Evolutionary conservation across 1,284 basidiomycete genomes (phyloP).

Genomic region (Irpex lacteus): DNA sequence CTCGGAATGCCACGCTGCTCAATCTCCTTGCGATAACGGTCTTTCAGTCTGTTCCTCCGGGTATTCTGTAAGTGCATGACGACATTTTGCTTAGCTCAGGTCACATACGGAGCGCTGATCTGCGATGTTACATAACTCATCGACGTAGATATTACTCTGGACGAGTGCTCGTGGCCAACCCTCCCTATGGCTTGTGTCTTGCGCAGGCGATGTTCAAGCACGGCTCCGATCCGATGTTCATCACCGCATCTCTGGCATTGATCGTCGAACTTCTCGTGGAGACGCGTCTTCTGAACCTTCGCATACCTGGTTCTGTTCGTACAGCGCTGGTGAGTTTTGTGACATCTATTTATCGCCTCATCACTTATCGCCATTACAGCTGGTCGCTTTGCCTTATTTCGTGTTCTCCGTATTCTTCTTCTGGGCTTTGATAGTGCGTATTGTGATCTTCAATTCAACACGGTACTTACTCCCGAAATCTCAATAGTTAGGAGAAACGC

Average conservation of each 20-base stretch:
- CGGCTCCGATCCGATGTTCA: conserved; percentile 21
- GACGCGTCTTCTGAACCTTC: conserved; percentile 7
- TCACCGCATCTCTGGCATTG: conserved; percentile 18
- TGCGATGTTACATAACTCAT: neutral
- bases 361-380: conserved; percentile 10
- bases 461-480: neutral
- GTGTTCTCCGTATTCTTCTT: conserved; percentile 17
- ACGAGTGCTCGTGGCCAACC: conserved; percentile 13
- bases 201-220: conserved; percentile 20
- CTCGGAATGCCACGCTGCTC: conserved; percentile 16
- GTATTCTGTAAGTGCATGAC: conserved; percentile 15
- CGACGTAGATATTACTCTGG: conserved; percentile 16
- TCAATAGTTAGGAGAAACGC: conserved; percentile 15
- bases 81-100: neutral
- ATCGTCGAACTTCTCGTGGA: conserved; percentile 19
- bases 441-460: neutral
- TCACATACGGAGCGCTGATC: neutral
- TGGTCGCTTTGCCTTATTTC: conserved; percentile 20
- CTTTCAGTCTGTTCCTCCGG: conserved; percentile 15
- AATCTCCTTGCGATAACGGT: conserved; percentile 19
- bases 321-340: neutral
- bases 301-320: neutral
- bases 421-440: conserved; percentile 12
- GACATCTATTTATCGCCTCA: neutral
- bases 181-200: conserved; percentile 17